Conservation (phyloP, 495 filamentous ascomycete species). For the Lindgomyces ingoldianus region DNA sequence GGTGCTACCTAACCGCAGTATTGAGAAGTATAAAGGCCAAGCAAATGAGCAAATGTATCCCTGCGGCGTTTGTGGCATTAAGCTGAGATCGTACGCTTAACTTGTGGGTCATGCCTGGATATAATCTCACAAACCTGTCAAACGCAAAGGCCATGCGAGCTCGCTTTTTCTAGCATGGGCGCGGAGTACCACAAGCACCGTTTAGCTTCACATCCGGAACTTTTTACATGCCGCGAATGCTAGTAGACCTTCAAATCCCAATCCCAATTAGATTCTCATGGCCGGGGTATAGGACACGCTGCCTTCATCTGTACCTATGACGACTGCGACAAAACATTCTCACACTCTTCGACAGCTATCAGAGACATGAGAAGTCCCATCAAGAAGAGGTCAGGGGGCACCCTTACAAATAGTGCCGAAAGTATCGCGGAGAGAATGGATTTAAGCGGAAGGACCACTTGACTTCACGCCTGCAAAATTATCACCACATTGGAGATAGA, state of each 20-base stretch:
- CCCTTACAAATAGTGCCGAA: conserved; percentile 43
- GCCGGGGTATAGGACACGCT: conserved; percentile 11
- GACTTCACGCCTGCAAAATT: conserved; percentile 44
- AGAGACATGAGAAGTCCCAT: conserved; percentile 39
- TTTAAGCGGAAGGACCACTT: conserved; percentile 48
- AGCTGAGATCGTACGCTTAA: too few species aligned
- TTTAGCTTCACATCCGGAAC: too few species aligned
- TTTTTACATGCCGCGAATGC: conserved; percentile 3
- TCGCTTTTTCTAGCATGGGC: too few species aligned
- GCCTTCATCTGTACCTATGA: conserved; percentile 2
- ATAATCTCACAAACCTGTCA: too few species aligned
- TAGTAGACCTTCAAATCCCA: not conserved
- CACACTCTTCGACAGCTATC: conserved; percentile 38
- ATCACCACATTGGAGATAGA: conserved; percentile 40
- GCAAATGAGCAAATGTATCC: too few species aligned
- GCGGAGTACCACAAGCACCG: too few species aligned
- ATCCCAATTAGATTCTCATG: not conserved
- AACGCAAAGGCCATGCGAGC: too few species aligned
- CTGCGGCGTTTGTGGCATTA: too few species aligned
- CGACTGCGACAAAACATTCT: conserved; percentile 38
- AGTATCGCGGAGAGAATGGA: conserved; percentile 42
- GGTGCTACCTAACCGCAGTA: too few species aligned
- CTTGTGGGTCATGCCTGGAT: too few species aligned
- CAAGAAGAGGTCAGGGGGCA: conserved; percentile 13
- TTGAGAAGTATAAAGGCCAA: too few species aligned